These are phyloP conservation scores for Patellifolia procumbens DNA, from an alignment of 179 eudicot genomes.

Conservation along the genomic window DNA sequence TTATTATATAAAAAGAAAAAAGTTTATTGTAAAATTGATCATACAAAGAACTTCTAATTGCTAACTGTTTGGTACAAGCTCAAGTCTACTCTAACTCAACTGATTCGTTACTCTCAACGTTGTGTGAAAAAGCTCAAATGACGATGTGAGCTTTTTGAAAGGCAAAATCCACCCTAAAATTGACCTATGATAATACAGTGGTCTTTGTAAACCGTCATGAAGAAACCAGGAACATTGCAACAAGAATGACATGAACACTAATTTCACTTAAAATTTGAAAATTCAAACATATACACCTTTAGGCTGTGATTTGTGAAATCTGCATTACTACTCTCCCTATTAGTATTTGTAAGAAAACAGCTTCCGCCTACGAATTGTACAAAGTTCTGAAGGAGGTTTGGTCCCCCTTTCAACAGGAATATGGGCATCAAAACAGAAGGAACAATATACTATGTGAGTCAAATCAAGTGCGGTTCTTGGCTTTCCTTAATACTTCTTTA, in stretches of 20 bases:
- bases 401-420: slow-evolving; percentile 6
- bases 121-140: no score
- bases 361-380: slow-evolving; percentile 27
- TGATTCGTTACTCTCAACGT: no score
- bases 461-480: slow-evolving; percentile 42
- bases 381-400: slow-evolving; percentile 18
- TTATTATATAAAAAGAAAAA: no score
- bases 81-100: no score
- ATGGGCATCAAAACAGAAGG: slow-evolving; percentile 17
- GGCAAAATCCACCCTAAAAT: no score
- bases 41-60: no score
- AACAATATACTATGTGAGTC: slow-evolving; percentile 13
- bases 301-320: slow-evolving; percentile 8
- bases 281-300: slow-evolving; percentile 27
- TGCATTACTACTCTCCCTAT: slow-evolving; percentile 5
- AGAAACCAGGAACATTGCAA: no score
- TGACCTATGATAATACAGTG: no score
- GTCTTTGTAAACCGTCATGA: no score
- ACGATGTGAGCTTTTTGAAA: no score
- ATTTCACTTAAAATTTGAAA: slow-evolving; percentile 1
- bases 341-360: slow-evolving; percentile 9
- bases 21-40: no score
- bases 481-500: slow-evolving; percentile 65
- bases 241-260: background rate
- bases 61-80: no score